phyloP scores from a whole-genome alignment of 2,329 filamentous ascomycete genomes.

The Beauveria medogensis region DNA sequence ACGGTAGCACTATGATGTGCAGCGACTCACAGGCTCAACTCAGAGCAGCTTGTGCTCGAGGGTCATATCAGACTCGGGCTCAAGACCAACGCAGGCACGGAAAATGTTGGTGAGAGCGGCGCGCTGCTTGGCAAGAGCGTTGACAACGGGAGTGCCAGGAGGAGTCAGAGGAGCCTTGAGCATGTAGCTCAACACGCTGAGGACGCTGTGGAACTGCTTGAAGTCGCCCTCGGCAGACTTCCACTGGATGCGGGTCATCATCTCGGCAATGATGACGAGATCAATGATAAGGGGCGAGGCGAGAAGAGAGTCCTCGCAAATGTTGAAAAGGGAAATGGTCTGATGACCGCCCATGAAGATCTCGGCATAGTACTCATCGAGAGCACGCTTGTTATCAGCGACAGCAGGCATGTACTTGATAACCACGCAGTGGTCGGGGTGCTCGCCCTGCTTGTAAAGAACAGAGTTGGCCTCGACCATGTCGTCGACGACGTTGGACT shows the following conservation, averaged over 20 bases:
- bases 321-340: slow-evolving; percentile 95
- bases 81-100: slow-evolving; percentile 90
- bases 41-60: slow-evolving; percentile 96
- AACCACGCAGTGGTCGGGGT: slow-evolving; percentile 96
- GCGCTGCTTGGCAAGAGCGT: slow-evolving; percentile 92
- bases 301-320: slow-evolving; percentile 95
- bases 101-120: slow-evolving; percentile 95
- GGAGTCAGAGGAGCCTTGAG: slow-evolving; percentile 92
- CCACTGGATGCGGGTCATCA: slow-evolving; percentile 99
- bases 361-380: slow-evolving; percentile 98
- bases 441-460: slow-evolving; percentile 84
- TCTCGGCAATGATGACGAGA: slow-evolving; percentile 83
- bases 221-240: slow-evolving; percentile 62
- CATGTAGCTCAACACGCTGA: slow-evolving; percentile 98
- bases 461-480: slow-evolving; percentile 96
- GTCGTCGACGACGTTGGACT: slow-evolving; percentile 98
- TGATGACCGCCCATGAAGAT: slow-evolving; percentile 99
- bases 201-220: slow-evolving; percentile 92
- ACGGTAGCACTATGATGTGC: background rate
- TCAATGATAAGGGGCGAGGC: slow-evolving; percentile 97
- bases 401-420: slow-evolving; percentile 99
- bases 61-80: slow-evolving; percentile 98
- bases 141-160: slow-evolving; percentile 90
- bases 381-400: slow-evolving; percentile 95
- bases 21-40: slow-evolving; percentile 11